Evolutionary conservation across 2,329 filamentous ascomycete genomes (phyloP), one percentile per base, ranked within the genome.

Genomic region (Paraphaeosphaeria minitans): DNA sequence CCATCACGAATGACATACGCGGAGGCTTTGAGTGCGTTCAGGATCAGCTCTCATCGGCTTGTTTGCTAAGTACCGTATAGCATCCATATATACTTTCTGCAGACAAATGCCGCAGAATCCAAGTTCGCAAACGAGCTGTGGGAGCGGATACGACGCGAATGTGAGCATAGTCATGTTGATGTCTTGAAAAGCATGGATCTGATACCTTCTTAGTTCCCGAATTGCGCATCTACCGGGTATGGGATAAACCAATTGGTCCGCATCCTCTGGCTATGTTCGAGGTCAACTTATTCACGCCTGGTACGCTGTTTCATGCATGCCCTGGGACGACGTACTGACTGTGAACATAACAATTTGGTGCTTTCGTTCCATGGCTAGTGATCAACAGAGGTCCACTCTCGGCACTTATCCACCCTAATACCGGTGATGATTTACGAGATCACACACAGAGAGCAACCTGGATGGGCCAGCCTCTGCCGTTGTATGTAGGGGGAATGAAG

Each of bases 231-330:
- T 96, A 97, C 74, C 82, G 77, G 14, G 81, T 96, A 64, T 96
- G 87, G 85, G 89, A 95, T 64, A 77, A 80, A 14, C 92, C 93
- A 0, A 77, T 97, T 29, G 93, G 93, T 0, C 93, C 93, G 0
- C 93, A 97, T 74, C 88, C 90, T 0, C 77, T 92, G 0, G 90
- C 88, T 53, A 97, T 96, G 92, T 97, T 97, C 69, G 93, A 97
- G 77, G 92, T 97, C 47, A 96, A 96, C 66, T 47, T 97, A 21
- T 92, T 94, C 75, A 92, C 89, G 0, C 93, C 93, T 0, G 74
- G 75, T 74, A 66, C 21, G 42, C 14, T 16, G 42, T 14, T 52
- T 12, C 31, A 31, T 2, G 12, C 13, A 13, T 46, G n/a, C 14
- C n/a, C 47, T 5, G 19, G 2, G 66, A 24, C 47, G 19, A 47